Base-by-base conservation (phyloP, 176 grass and related monocot genomes). In the Hsuehochloa calcarea region DNA sequence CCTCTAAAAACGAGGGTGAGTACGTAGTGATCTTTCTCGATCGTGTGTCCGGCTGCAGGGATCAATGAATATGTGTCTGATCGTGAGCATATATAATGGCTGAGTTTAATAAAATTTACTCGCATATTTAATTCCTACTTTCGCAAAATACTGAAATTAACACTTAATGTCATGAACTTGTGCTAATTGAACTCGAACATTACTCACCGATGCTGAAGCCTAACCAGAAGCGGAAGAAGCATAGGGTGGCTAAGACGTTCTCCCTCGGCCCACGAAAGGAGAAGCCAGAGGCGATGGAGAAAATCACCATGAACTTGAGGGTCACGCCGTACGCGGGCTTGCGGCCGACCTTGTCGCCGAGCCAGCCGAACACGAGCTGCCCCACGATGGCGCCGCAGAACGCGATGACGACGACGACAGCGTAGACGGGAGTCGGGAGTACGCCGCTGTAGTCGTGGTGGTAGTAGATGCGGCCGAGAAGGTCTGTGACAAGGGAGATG, bases 391-490 rank as follows among this genome's bases (percentile, higher is more conserved):
- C 45, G 14, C 45, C 68, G 22, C 40, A 49, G 14, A 73, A 46
- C 14, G 14, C 23, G 45, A 72, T n/a, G 14, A 12, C 10, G 23
- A 5, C 23, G 1, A 50, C 11, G 70, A 44, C 70, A n/a, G 23
- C 44, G 0, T 14, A 9, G 12, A 73, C 70, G 4, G 8, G 1
- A 13, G 8, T 1, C 11, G 45, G 70, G 45, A 73, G 70, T 5
- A 1, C 8, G 45, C 70, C 70, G 6, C 45, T 6, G 0, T 1
- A n/a, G 31, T 29, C 29, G 0, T 37, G 16, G 50, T 56, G 54
- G 55, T 87, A 82, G 78, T 87, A 87, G 69, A 87, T 44, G 35
- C 85, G 68, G 3, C 68, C 78, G 4, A 87, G 77, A 1, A 87
- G 85, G 7, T 80, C 66, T 5, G 69, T 56, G 59, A 87, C 39